These are phyloP conservation scores for Fusarium sp. DNA, from an alignment of 2,329 filamentous ascomycete species.

Conservation along the genomic window DNA sequence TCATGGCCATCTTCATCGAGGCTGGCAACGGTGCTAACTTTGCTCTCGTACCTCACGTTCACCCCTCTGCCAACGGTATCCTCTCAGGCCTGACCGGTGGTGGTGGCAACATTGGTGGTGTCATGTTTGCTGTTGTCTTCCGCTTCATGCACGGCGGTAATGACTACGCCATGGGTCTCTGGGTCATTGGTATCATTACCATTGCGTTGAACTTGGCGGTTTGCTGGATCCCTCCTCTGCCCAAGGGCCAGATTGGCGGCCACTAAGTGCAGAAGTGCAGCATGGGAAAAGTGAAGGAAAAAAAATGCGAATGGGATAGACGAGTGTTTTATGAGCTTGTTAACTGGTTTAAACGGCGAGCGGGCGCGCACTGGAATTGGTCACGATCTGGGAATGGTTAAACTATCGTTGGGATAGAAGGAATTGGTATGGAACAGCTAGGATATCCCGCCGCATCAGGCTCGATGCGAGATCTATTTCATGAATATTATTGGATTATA, in stretches of 20 bases:
- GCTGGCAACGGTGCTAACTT: slow-evolving; percentile 90
- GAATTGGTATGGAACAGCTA: background rate
- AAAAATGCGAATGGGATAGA: background rate
- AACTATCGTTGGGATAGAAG: background rate
- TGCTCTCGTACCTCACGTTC: slow-evolving; percentile 85
- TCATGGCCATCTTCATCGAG: slow-evolving; percentile 85
- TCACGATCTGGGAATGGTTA: background rate
- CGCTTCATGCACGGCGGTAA: slow-evolving; percentile 72
- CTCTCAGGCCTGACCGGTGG: slow-evolving; percentile 84
- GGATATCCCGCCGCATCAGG: slow-evolving; percentile 21
- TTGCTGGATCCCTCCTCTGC: slow-evolving; percentile 64
- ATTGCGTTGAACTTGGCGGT: slow-evolving; percentile 76
- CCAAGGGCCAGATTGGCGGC: slow-evolving; percentile 56
- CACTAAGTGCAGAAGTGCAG: slow-evolving; percentile 26
- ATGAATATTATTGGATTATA: background rate
- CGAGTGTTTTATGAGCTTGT: background rate
- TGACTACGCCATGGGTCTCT: slow-evolving; percentile 75
- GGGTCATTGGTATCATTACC: slow-evolving; percentile 83
- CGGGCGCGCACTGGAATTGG: slow-evolving; percentile 14
- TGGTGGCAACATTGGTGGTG: slow-evolving; percentile 84
- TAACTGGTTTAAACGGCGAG: background rate
- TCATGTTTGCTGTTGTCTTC: slow-evolving; percentile 86
- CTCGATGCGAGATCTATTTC: background rate
- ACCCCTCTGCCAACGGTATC: slow-evolving; percentile 81
- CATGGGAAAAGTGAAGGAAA: background rate